Percentiles rank a stretch among this genome's conserved stretches.
Evolutionary conservation across 2,329 filamentous ascomycete species (phyloP).

Genomic region (Tolypocladium amazonense): DNA sequence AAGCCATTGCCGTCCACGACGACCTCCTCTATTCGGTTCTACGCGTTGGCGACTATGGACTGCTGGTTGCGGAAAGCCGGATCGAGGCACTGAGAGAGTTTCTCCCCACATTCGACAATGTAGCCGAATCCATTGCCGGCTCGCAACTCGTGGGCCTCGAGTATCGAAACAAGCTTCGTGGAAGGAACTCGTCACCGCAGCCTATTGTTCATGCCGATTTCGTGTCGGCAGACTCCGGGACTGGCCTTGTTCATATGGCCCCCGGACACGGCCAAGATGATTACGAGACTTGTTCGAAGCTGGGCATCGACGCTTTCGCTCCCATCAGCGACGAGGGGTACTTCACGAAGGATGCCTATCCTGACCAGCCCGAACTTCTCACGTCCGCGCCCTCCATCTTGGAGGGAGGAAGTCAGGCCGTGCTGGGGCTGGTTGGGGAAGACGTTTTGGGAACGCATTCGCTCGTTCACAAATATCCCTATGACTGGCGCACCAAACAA

Average conservation of each 20-base stretch:
- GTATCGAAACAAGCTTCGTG: conserved; percentile 64
- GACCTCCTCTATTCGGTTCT: conserved; percentile 66
- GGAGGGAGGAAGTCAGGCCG: conserved; percentile 54
- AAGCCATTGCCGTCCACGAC: conserved; percentile 71
- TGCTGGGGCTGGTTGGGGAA: conserved; percentile 57
- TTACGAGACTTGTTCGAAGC: conserved; percentile 66
- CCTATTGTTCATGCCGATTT: conserved; percentile 77
- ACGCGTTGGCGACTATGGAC: conserved; percentile 41
- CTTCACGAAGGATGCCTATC: conserved; percentile 73
- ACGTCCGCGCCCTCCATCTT: conserved; percentile 59
- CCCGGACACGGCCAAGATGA: conserved; percentile 96
- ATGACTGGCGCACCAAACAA: conserved; percentile 93
- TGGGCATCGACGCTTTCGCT: conserved; percentile 65
- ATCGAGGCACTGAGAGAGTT: conserved; percentile 45
- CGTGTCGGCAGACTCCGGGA: conserved; percentile 81
- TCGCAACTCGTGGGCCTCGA: conserved; percentile 51
- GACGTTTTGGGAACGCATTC: conserved; percentile 59
- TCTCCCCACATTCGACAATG: conserved; percentile 40
- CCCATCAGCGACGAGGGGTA: conserved; percentile 73
- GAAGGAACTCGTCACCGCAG: conserved; percentile 43
- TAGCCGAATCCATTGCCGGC: conserved; percentile 50
- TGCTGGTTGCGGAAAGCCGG: conserved; percentile 64
- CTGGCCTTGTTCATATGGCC: conserved; percentile 88
- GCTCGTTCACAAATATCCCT: conserved; percentile 88
- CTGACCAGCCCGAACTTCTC: conserved; percentile 56